Base-by-base conservation (phyloP, 1,284 basidiomycete species). In the Cryptococcus sp. region DNA sequence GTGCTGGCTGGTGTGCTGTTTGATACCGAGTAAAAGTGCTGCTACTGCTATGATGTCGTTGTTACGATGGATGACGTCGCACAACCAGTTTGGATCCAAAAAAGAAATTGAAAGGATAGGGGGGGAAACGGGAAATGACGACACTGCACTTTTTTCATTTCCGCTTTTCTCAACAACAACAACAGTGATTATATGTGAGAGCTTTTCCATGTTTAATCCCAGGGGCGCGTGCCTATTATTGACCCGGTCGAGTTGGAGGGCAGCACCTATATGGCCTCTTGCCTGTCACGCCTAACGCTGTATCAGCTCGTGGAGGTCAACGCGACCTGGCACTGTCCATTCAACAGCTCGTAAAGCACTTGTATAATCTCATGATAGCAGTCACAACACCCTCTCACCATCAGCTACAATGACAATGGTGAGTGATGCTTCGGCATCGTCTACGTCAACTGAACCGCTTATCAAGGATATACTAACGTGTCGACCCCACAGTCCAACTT, bases 401-500 rank as follows among this genome's bases (percentile, higher is more conserved):
- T 5, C 8, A 35, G 30, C 30, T 10, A 35, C 30, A 35, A 45
- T 45, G 42, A 45, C 42, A 22, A 45, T 45, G 42, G 42, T n/a
- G 22, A 19, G 42, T 45, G 11, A 13, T 35, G 8, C 42, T 15
- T n/a, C 42, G 5, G 42, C 42, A 45, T 19, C 42, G 42, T 13
- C 30, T 35, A 35, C 30, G 5, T 35, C 13, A 13, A 13, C 30
- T 5, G 4, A 13, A 35, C 7, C 13, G 30, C 30, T 35, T 35
- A 4, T 8, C 8, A 35, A 35, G 7, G 30, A 35, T 35, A 8
- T 11, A 13, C 42, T 45, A 13, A 45, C 42, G 3, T 45, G 17
- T 50, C 25, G 5, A 49, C 48, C 16, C 2, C 39, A 20, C 68
- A 84, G 83, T 73, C 81, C 83, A 96, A 95, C 75, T 81, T 95